Percentiles rank a stretch among this genome's conserved stretches.
phyloP scores from a whole-genome alignment of 148 eudicot genomes.

The Silene conica region DNA sequence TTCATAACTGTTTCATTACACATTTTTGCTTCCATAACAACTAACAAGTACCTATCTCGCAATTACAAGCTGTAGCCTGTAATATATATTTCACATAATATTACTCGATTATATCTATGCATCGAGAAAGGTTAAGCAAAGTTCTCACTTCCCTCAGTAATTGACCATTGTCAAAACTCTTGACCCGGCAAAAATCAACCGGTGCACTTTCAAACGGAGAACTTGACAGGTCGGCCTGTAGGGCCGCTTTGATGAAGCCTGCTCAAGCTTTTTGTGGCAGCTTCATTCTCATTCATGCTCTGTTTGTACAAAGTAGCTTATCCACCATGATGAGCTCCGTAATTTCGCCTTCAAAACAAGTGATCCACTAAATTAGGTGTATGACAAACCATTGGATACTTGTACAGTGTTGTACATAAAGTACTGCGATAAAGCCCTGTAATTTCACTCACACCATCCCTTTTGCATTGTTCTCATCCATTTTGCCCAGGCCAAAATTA shows the following conservation, averaged over 20 bases:
- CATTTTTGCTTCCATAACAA: too few species aligned
- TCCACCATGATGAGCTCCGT: slow-evolving; percentile 44
- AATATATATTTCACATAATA: neutral
- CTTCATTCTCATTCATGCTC: slow-evolving; percentile 43
- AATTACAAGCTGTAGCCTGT: slow-evolving; percentile 9
- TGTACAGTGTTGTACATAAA: neutral
- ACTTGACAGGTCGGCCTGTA: slow-evolving; percentile 41
- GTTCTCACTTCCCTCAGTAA: too few species aligned
- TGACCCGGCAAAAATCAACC: slow-evolving; percentile 11
- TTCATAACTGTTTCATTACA: too few species aligned
- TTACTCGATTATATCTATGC: slow-evolving; percentile 1
- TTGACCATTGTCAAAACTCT: too few species aligned
- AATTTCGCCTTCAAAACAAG: slow-evolving; percentile 31
- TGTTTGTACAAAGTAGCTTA: slow-evolving; percentile 44
- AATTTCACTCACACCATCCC: too few species aligned
- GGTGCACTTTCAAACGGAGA: slow-evolving; percentile 40
- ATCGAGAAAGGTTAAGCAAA: neutral
- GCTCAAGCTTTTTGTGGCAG: slow-evolving; percentile 38
- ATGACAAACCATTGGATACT: neutral
- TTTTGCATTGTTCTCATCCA: too few species aligned
- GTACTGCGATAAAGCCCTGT: too few species aligned
- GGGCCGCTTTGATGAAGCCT: too few species aligned
- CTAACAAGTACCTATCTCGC: neutral
- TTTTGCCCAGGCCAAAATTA: fast-evolving
- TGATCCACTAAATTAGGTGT: neutral